Evolutionary conservation across 2,329 filamentous ascomycete species (phyloP).

Genomic region (Graphiopsis chlorocephala): DNA sequence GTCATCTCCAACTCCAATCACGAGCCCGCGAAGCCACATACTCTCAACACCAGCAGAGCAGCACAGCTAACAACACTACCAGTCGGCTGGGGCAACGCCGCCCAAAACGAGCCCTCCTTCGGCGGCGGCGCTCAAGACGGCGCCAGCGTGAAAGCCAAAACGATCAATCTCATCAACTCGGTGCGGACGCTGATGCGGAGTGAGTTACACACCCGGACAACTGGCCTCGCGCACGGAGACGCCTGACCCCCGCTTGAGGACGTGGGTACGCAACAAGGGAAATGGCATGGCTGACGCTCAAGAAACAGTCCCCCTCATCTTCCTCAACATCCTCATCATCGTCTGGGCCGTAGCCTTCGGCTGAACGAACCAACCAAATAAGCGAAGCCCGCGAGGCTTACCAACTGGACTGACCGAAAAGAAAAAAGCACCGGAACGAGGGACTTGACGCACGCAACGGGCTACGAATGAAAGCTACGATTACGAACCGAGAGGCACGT

Average conservation of each 20-base stretch:
- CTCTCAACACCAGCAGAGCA: not conserved
- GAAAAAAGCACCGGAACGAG: not conserved
- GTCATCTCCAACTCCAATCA: constrained; percentile 28
- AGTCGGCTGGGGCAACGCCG: constrained; percentile 71
- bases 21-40: not conserved
- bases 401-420: not conserved
- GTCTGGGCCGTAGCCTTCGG: constrained; percentile 49
- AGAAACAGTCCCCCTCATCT: constrained; percentile 72
- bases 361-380: constrained; percentile 19
- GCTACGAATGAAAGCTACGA: not conserved
- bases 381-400: not conserved
- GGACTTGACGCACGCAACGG: not conserved
- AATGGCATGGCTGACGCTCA: not conserved
- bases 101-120: constrained; percentile 70
- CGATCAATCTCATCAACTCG: constrained; percentile 85
- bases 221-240: not conserved
- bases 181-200: constrained; percentile 91
- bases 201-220: constrained; percentile 48
- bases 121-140: constrained; percentile 69
- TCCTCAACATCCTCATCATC: constrained; percentile 78
- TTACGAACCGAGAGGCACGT: not conserved
- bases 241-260: no score
- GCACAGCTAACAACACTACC: not conserved
- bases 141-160: constrained; percentile 78
- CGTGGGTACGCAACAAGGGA: not conserved